Base-by-base conservation (phyloP, 2,329 filamentous ascomycete genomes). In the Tolypocladium ophioglossoides region DNA sequence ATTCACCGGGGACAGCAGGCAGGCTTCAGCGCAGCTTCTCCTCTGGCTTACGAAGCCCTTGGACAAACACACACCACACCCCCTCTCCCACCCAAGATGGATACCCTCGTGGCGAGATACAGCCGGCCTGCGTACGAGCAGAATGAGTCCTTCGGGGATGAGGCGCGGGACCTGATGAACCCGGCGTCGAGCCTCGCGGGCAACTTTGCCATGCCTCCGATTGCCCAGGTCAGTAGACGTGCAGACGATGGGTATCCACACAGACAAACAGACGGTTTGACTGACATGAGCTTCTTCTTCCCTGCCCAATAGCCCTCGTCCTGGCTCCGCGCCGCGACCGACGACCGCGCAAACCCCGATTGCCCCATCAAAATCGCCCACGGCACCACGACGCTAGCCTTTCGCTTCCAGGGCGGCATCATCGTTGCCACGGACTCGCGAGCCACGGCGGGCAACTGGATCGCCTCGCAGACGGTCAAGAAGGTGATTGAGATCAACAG, bases 321-420 rank as follows among this genome's bases (percentile, higher is more conserved):
- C 66, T 99, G 94, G 87, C 89, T 99, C 67, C 91, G 94, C 70
- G 89, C 94, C 64, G 90, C 90, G 73, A 97, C 94, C 63, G 94
- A 99, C 78, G 94, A 99, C 82, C 86, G 91, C 73, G 86, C 91
- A 65, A 99, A 99, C 79, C 91, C 94, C 56, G 84, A 88, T 74
- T 96, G 91, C 74, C 94, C 94, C 64, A 99, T 99, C 82, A 99
- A 99, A 82, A 91, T 99, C 66, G 94, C 94, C 60, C 94, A 99
- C 83, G 94, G 94, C 69, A 99, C 94, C 58, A 99, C 94, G 56
- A 99, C 94, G 52, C 85, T 99, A 58, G 92, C 91, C 59, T 99
- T 99, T 82, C 86, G 92, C 70, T 99, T 97, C 81, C 85, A 97
- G 76, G 91, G 91, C 66, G 94, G 94, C 69, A 97, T 99, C 75